A percentile compares a stretch with the other conserved stretches of the same genome.
phyloP scores from a whole-genome alignment of 495 filamentous ascomycete species.

The Xylaria sp. region DNA sequence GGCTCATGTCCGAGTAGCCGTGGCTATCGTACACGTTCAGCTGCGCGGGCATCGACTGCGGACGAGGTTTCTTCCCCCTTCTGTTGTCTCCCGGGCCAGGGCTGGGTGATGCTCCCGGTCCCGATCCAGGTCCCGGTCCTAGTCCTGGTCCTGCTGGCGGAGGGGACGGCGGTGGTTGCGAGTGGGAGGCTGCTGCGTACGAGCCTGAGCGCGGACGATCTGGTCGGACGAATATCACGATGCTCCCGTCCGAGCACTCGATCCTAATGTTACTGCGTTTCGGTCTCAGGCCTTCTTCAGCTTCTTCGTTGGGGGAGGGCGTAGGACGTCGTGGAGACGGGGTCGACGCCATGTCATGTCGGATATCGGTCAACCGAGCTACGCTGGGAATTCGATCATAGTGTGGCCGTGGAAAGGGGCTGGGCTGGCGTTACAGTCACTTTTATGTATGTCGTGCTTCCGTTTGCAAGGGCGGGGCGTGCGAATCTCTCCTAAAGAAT shows the following conservation, averaged over 20 bases:
- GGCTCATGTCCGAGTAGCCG: neutral
- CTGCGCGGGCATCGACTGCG: neutral
- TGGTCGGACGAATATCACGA: conserved; percentile 2
- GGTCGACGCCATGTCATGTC: neutral
- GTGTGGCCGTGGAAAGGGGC: neutral
- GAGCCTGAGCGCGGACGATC: neutral
- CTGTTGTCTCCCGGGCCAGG: neutral
- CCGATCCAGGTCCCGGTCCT: neutral
- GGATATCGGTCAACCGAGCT: neutral
- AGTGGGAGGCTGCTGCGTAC: neutral
- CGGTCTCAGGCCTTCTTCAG: neutral
- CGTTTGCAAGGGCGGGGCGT: neutral
- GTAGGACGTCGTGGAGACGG: neutral
- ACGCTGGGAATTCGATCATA: neutral
- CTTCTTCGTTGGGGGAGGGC: neutral
- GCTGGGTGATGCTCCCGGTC: neutral
- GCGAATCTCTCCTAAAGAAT: neutral
- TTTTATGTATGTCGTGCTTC: conserved; percentile 3
- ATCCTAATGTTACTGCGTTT: conserved; percentile 19
- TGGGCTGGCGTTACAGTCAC: neutral
- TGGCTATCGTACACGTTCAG: neutral
- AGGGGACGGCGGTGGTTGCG: neutral
- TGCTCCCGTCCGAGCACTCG: conserved; percentile 23
- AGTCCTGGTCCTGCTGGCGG: neutral
- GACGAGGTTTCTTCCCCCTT: neutral